Base-by-base conservation (phyloP, 2,329 filamentous ascomycete genomes). In the Penicillium brasilianum region DNA sequence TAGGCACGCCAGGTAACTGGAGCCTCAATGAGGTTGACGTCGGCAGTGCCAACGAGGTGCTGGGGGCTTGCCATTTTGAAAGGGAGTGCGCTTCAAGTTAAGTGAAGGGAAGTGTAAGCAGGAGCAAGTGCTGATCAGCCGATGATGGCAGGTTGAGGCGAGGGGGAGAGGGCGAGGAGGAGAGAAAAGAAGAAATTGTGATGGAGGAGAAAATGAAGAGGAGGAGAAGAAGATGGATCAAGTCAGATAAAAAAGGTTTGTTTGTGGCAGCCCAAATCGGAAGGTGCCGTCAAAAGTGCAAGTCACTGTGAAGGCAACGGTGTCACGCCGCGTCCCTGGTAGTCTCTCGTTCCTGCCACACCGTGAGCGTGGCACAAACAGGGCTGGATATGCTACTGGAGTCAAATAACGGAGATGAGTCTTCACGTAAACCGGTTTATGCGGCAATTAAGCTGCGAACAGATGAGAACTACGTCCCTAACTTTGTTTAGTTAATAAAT, bases 1-100 rank as follows among this genome's bases (percentile, higher is more conserved):
- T 90, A 90, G 58, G 88, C 88, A 81, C 88, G 87, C 77, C 85
- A 78, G 66, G 88, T 90, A 69, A 90, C 84, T 68, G 88, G 87
- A 13, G 88, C 88, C 81, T 90, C 88, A 72, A 90, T 84, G 64
- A 83, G 81, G 67, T 81, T 79, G 64, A 88, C 78, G 75, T 89
- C 84, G 63, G 78, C 70, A 13, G 76, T 77, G 41, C 71, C 72
- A 20, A 65, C 32, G 8, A 71, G 37, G 9, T 56, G 62, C 28
- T 50, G 49, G 7, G 48, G 28, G 14, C 58, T 46, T 2, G 64
- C 54, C 66, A 68, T 68, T 18, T 11, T 50, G 57, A 54, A 14
- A 53, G 18, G 13, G n/a, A 14, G 16, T 18, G n/a, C 14, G 7
- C 46, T 32, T 32, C 4, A 10, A 46, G 14, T 39, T 8, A 41